These are phyloP conservation scores for Talaromyces sp. DNA, from an alignment of 2,329 filamentous ascomycete species.

Conservation along the genomic window DNA sequence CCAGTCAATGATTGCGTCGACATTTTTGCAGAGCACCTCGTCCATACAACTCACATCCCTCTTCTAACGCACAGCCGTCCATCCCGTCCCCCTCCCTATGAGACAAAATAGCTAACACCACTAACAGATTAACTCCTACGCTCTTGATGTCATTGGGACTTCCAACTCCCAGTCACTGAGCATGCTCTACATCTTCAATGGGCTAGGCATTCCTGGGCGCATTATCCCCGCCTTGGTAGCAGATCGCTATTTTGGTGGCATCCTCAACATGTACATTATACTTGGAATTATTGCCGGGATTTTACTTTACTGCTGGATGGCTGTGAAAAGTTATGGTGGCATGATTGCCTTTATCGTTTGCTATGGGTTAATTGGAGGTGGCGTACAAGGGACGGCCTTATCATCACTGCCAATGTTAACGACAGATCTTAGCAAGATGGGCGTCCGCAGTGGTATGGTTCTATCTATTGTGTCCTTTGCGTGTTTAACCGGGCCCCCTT, in stretches of 20 bases:
- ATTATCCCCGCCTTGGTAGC: conserved; percentile 5
- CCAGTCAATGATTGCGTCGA: too few species aligned
- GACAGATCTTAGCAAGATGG: conserved; percentile 48
- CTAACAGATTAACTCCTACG: conserved; percentile 32
- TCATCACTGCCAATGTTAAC: conserved; percentile 54
- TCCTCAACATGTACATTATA: conserved; percentile 6
- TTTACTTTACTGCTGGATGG: conserved; percentile 13
- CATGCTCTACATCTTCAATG: conserved; percentile 12
- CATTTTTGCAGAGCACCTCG: too few species aligned
- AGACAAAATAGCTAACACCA: conserved; percentile 13
- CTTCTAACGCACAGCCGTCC: too few species aligned
- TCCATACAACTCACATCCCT: too few species aligned
- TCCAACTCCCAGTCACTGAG: conserved; percentile 31
- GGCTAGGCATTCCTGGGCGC: conserved; percentile 10
- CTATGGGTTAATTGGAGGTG: conserved; percentile 9
- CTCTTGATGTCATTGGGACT: conserved; percentile 40
- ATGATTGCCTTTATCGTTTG: conserved; percentile 12
- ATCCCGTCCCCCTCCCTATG: neutral
- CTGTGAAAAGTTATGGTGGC: conserved; percentile 5
- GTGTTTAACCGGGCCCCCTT: conserved; percentile 50
- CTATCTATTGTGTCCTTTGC: conserved; percentile 51
- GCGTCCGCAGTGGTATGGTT: conserved; percentile 53
- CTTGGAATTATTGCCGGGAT: conserved; percentile 16
- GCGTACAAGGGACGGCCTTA: conserved; percentile 49
- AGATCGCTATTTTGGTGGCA: conserved; percentile 29